A percentile compares a stretch with the other conserved stretches of the same genome.
These are phyloP conservation scores for Rosa lucieae DNA, from an alignment of 306 rosid genomes.

Conservation along the genomic window DNA sequence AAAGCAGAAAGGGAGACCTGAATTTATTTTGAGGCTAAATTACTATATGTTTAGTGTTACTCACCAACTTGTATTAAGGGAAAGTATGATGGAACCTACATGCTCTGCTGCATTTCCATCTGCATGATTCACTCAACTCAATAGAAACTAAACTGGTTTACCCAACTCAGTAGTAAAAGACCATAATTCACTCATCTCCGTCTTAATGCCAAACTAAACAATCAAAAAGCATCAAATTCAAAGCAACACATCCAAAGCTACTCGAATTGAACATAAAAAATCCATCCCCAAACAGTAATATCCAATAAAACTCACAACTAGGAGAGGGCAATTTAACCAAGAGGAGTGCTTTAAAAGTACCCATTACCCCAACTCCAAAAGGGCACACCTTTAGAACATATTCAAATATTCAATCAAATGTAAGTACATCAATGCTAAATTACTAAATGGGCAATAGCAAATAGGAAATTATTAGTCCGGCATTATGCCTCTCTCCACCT, in stretches of 20 bases:
- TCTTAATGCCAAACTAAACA: background rate
- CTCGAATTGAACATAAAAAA: background rate
- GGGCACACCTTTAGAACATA: background rate
- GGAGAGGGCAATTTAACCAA: background rate
- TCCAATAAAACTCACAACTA: background rate
- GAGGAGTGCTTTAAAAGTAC: background rate
- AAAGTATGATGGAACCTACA: conserved; percentile 84
- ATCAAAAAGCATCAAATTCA: background rate
- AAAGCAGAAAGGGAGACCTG: too few relatives aligned
- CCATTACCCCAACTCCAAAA: background rate
- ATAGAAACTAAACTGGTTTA: too few relatives aligned
- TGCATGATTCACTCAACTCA: too few relatives aligned
- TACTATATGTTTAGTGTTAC: background rate
- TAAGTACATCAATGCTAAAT: background rate
- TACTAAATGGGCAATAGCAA: background rate
- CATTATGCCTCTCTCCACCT: too few relatives aligned
- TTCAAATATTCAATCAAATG: background rate
- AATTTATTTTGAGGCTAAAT: too few relatives aligned
- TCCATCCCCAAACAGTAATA: background rate
- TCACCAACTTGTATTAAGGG: conserved; percentile 83
- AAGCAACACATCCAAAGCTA: background rate
- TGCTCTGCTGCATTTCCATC: conserved; percentile 75
- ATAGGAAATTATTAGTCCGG: too few relatives aligned
- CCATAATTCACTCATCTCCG: background rate
- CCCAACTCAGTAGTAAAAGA: background rate